Evolutionary conservation across 2,329 filamentous ascomycete species (phyloP).

Genomic region (Ceratocystis cubensis): DNA sequence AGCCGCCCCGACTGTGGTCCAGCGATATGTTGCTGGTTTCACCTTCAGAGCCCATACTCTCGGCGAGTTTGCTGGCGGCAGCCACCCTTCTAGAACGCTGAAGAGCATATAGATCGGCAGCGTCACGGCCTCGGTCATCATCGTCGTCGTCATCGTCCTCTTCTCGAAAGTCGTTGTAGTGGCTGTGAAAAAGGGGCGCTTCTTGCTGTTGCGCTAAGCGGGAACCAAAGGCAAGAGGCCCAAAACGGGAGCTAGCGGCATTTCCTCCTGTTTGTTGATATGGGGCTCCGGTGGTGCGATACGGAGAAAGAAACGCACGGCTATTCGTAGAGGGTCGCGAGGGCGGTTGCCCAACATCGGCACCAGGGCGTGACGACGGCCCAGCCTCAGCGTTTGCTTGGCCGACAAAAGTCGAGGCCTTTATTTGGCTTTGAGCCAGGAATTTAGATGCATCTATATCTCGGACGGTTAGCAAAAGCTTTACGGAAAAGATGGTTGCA

Average conservation of each 20-base stretch:
- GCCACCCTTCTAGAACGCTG: constrained; percentile 84
- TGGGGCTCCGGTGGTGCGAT: constrained; percentile 50
- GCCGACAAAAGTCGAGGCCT: constrained; percentile 56
- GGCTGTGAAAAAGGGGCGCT: constrained; percentile 88
- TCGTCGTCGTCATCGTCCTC: constrained; percentile 93
- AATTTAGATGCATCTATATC: constrained; percentile 86
- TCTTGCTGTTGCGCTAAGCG: constrained; percentile 59
- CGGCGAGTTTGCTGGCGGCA: constrained; percentile 67
- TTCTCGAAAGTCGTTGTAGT: constrained; percentile 79
- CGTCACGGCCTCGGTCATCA: constrained; percentile 76
- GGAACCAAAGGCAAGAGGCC: constrained; percentile 60
- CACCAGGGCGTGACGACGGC: constrained; percentile 29
- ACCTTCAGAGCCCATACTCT: constrained; percentile 73
- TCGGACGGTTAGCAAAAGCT: background rate
- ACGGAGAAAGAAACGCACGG: constrained; percentile 36
- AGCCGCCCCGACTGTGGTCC: constrained; percentile 33
- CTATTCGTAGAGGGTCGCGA: constrained; percentile 24
- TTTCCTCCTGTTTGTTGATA: constrained; percentile 54
- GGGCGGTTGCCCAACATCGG: constrained; percentile 22
- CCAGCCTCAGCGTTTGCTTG: constrained; percentile 39
- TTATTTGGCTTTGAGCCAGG: constrained; percentile 89
- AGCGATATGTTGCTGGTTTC: constrained; percentile 48
- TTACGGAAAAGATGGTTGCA: background rate
- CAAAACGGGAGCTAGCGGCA: constrained; percentile 54
- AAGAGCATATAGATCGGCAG: constrained; percentile 85